These are phyloP conservation scores for Micractinium conductrix DNA, from an alignment of 139 green algal genomes.

Conservation along the genomic window DNA sequence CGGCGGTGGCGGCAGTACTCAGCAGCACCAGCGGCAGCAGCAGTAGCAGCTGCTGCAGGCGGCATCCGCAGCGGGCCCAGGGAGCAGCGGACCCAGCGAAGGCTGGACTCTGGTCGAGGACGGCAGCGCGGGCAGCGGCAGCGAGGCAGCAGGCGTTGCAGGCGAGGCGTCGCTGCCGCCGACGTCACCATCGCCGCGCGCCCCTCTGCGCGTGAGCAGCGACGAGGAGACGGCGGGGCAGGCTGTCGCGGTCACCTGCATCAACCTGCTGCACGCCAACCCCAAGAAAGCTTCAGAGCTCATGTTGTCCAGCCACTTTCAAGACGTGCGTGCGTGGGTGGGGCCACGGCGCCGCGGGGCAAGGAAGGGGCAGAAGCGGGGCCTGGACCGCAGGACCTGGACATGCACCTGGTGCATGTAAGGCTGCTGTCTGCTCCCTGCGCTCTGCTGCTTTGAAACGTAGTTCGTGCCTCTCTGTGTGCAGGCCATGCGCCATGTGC, in stretches of 20 bases:
- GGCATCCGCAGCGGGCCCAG: neutral
- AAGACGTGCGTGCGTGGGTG: conserved; percentile 46
- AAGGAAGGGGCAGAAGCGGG: too few species aligned
- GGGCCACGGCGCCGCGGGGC: neutral
- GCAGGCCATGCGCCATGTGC: conserved; percentile 64
- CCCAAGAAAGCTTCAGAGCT: conserved; percentile 70
- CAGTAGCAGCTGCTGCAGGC: neutral
- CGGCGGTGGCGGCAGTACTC: neutral
- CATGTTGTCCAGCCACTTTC: conserved; percentile 77
- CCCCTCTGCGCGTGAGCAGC: too few species aligned
- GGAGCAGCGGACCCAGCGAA: neutral
- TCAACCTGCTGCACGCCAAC: conserved; percentile 94
- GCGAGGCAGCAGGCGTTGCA: neutral
- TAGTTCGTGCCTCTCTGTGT: neutral
- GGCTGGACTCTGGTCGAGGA: conserved; percentile 27
- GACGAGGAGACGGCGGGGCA: neutral
- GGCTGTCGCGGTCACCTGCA: conserved; percentile 81
- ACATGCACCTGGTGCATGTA: neutral
- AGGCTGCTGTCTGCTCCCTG: neutral
- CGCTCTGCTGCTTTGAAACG: neutral
- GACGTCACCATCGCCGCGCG: neutral
- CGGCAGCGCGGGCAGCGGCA: neutral
- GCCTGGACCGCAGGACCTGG: neutral
- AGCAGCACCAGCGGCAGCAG: neutral
- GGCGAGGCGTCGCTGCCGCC: neutral